These are phyloP conservation scores for Podaxis pistillaris DNA, from an alignment of 768 basidiomycete species.

Conservation along the genomic window DNA sequence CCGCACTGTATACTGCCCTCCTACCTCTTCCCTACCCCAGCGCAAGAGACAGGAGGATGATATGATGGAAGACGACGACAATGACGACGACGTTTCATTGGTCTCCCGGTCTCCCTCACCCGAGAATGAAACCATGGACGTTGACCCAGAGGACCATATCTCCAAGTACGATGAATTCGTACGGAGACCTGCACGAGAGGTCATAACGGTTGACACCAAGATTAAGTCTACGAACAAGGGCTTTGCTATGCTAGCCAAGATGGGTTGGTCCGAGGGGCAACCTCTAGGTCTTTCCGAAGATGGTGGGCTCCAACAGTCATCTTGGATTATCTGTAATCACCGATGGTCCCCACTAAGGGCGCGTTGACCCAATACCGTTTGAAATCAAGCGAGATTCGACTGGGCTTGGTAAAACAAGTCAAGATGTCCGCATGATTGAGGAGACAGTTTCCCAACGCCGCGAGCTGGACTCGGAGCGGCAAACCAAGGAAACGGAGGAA, in stretches of 20 bases:
- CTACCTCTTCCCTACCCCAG: constrained; percentile 52
- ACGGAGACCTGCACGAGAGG: constrained; percentile 50
- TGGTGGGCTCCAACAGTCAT: constrained; percentile 42
- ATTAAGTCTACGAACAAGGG: constrained; percentile 80
- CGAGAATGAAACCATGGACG: constrained; percentile 45
- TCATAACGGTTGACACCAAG: constrained; percentile 79
- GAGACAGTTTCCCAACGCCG: constrained; percentile 82
- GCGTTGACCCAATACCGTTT: constrained; percentile 82
- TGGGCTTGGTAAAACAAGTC: constrained; percentile 75
- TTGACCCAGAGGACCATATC: constrained; percentile 35
- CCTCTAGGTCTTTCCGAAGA: constrained; percentile 75
- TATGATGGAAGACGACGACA: constrained; percentile 41
- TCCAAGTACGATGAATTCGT: constrained; percentile 69
- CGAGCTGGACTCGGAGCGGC: constrained; percentile 77
- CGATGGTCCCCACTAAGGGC: constrained; percentile 43
- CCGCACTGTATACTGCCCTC: constrained; percentile 51
- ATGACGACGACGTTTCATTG: constrained; percentile 71
- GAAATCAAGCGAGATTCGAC: constrained; percentile 74
- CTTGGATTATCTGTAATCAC: not conserved
- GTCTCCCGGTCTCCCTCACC: constrained; percentile 82
- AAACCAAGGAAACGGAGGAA: constrained; percentile 76
- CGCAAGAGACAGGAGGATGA: constrained; percentile 59
- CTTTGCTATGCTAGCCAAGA: constrained; percentile 74
- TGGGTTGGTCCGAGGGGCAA: constrained; percentile 82
- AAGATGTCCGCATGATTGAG: constrained; percentile 83